These are phyloP conservation scores for Myxozyma melibiosi DNA, from an alignment of 805 yeast genomes.

Conservation along the genomic window DNA sequence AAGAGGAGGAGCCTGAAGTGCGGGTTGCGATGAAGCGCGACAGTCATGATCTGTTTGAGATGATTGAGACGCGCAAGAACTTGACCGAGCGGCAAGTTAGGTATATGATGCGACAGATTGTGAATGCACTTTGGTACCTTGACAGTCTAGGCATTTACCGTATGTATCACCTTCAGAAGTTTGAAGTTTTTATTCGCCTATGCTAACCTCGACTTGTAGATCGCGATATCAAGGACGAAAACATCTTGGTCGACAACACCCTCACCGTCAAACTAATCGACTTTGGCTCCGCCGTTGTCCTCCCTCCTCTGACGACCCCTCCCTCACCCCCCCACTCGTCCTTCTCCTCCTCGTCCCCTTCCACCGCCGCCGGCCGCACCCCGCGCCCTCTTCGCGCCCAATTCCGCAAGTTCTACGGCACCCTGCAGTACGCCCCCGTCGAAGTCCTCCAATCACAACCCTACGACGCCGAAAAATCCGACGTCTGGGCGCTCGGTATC, in stretches of 20 bases:
- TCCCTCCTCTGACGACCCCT: constrained; percentile 10
- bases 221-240: constrained; percentile 78
- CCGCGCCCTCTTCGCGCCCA: constrained; percentile 2
- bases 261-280: constrained; percentile 79
- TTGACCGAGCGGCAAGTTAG: constrained; percentile 31
- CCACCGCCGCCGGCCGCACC: background rate
- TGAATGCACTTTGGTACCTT: constrained; percentile 30
- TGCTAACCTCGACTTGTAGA: background rate
- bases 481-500: constrained; percentile 33
- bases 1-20: constrained; percentile 17
- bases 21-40: constrained; percentile 48
- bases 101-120: constrained; percentile 31
- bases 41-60: constrained; percentile 73
- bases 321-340: constrained; percentile 1
- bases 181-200: background rate
- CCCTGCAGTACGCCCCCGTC: constrained; percentile 32
- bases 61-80: constrained; percentile 27
- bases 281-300: constrained; percentile 54
- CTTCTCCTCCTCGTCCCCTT: background rate
- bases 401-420: constrained; percentile 31
- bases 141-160: constrained; percentile 24
- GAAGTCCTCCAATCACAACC: constrained; percentile 27
- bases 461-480: constrained; percentile 32
- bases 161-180: background rate
- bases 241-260: constrained; percentile 74